Evolutionary conservation across 352 stramenopile species (phyloP).

Genomic region (Phytophthora crassamura): DNA sequence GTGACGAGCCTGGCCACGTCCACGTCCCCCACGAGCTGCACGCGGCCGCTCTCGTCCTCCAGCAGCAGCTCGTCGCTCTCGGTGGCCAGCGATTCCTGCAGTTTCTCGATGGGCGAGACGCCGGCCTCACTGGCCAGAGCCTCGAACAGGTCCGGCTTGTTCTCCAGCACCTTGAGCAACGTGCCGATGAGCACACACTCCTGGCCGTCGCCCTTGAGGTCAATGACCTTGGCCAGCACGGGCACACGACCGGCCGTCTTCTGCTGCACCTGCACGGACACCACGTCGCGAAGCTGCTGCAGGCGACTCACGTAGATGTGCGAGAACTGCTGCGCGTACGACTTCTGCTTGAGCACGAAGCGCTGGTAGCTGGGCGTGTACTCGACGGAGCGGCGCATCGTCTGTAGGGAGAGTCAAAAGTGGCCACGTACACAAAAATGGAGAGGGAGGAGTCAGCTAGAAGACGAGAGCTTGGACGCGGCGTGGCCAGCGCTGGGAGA

Average conservation of each 20-base stretch:
- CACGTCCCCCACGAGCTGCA: slow-evolving; percentile 72
- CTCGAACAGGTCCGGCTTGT: slow-evolving; percentile 86
- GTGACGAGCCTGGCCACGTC: slow-evolving; percentile 64
- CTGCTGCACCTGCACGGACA: slow-evolving; percentile 56
- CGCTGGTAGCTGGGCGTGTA: slow-evolving; percentile 61
- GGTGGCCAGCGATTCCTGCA: slow-evolving; percentile 53
- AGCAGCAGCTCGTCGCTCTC: slow-evolving; percentile 82
- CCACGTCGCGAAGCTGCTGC: slow-evolving; percentile 65
- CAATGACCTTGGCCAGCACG: slow-evolving; percentile 79
- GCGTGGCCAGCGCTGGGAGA: not conserved
- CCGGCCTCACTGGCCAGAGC: slow-evolving; percentile 73
- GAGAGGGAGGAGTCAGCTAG: slow-evolving; percentile 20
- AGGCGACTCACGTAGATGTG: slow-evolving; percentile 92
- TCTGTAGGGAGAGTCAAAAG: slow-evolving; percentile 29
- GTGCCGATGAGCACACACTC: slow-evolving; percentile 85
- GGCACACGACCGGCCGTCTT: slow-evolving; percentile 19
- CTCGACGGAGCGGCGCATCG: slow-evolving; percentile 40
- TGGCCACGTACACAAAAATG: slow-evolving; percentile 7
- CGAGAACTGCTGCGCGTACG: slow-evolving; percentile 90
- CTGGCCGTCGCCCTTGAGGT: slow-evolving; percentile 67
- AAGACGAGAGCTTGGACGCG: not conserved
- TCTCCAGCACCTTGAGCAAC: slow-evolving; percentile 79
- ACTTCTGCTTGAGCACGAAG: slow-evolving; percentile 88
- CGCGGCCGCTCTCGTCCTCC: slow-evolving; percentile 89
- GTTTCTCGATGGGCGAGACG: slow-evolving; percentile 48